Base-by-base conservation (phyloP, 108 stramenopile genomes). In the Pseudonitzschia multistriata region DNA sequence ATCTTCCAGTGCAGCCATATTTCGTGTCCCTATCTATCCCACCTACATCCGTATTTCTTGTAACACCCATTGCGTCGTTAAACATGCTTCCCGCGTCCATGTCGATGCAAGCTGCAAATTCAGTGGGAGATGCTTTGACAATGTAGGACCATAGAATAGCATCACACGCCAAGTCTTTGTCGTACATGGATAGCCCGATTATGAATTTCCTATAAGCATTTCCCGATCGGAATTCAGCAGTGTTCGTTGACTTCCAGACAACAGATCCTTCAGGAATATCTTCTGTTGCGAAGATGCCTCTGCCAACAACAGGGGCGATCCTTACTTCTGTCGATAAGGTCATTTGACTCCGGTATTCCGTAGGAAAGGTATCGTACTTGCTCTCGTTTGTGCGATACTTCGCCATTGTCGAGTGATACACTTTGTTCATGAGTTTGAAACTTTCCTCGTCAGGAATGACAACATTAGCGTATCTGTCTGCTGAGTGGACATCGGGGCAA, bases 91-190 rank as follows among this genome's bases (percentile, higher is more conserved):
- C 73, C 21, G 25, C 54, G 40, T 74, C 73, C 40, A 74, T 48
- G 45, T 74, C 73, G 17, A 67, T 52, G 48, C 73, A 74, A n/a
- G 45, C 39, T 24, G 21, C 27, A 61, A 24, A 36, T 37, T 62
- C 34, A 15, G 15, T 3, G 42, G 42, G 42, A 45, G 42, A 45
- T 8, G 52, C 36, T 45, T 37, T 30, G 27, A 45, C 66, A 11
- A 45, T 3, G n/a, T 62, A 74, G 7, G 67, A 42, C 74, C 74
- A 74, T 11, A 35, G 22, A 3, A 74, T 33, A 11, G 68, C 48
- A 68, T 74, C 67, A 39, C 74, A 74, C 30, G 74, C 74, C n/a
- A 68, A 0, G 10, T 40, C 21, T 22, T 49, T n/a, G 42, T 45
- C 42, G 17, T 45, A 17, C 17, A 17, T 45, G 8, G 74, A 56